Evolutionary conservation across 768 basidiomycete genomes (phyloP), one percentile per base, ranked within the genome.

Genomic region (Podaxis carcinomalis): DNA sequence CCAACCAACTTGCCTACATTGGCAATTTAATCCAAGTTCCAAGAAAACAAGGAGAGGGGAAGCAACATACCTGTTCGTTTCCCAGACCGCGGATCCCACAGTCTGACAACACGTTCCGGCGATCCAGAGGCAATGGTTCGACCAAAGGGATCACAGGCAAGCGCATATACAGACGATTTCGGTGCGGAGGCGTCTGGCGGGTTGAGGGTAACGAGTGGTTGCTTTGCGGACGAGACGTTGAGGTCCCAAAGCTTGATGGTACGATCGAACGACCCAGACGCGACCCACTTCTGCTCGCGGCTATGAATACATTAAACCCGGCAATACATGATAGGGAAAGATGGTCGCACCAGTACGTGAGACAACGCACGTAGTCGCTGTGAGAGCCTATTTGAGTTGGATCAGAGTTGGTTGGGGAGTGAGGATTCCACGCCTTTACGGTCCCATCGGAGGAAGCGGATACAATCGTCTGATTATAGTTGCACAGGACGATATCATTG

Each of bases 401-500:
- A 52, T 89, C 86, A 4, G 82, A 73, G 6, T 82, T 75, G 16
- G 78, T 69, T 11, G 76, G 64, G 0, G 84, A 78, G 69, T 98
- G 94, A 0, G 96, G 96, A 56, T 81, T 87, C 96, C 97, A 98
- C 0, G 93, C 86, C 68, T 95, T 91, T 66, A 99, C 79, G 11
- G 94, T 93, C 16, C 95, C 95, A 69, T 98, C 96, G 2, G 95
- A 96, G 0, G 97, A 98, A 0, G 92, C 95, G 59, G 95, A 93
- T 42, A 98, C 82, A 49, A 98, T 92, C 2, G 90, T 97, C 70
- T 95, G 95, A 65, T 97, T 94, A 63, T 86, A 81, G 69, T 98
- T 95, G 75, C 92, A 95, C 16, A 99, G 80, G 2, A 94, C 69
- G 51, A 98, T 84, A 67, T 98, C 96, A 69, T 97, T 99, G 37